Conservation (phyloP, 345 rosid species). For the Passiflora organensis region DNA sequence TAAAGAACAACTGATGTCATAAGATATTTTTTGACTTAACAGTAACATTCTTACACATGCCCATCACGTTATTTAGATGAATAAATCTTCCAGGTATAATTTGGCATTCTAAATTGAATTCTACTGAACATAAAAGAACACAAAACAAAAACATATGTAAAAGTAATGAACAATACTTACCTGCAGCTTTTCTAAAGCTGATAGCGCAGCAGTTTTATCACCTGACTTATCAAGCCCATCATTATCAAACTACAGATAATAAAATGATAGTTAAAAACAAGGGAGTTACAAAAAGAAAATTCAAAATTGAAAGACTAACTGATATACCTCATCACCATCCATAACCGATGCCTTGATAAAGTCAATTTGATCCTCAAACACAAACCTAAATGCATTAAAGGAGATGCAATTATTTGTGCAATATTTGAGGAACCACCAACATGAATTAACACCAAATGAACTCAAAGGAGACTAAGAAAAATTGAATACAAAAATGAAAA, state of each 20-base stretch:
- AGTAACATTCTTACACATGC: too few relatives aligned
- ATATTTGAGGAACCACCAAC: background rate
- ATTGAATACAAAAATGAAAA: conserved; percentile 3
- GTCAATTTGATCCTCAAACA: conserved; percentile 93
- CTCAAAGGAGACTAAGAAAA: conserved; percentile 1
- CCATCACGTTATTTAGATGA: too few relatives aligned
- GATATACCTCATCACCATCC: conserved; percentile 76
- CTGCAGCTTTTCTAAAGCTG: conserved; percentile 84
- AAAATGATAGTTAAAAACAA: background rate
- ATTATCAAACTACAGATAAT: conserved; percentile 46
- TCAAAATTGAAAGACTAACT: conserved; percentile 7
- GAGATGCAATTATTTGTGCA: background rate
- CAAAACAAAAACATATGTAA: too few relatives aligned
- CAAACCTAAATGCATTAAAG: conserved; percentile 43
- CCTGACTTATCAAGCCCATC: conserved; percentile 31
- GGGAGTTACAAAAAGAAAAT: background rate
- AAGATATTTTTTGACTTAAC: too few relatives aligned
- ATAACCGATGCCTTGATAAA: conserved; percentile 79
- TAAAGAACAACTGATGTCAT: too few relatives aligned
- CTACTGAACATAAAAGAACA: too few relatives aligned
- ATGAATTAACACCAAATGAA: background rate
- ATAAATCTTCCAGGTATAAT: too few relatives aligned
- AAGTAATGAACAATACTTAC: conserved; percentile 22
- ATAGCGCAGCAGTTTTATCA: conserved; percentile 43
- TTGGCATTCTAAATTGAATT: too few relatives aligned